Evolutionary conservation across 2,329 filamentous ascomycete species (phyloP), one percentile per base, ranked within the genome.

Genomic region (Verticillium albo-atrum): DNA sequence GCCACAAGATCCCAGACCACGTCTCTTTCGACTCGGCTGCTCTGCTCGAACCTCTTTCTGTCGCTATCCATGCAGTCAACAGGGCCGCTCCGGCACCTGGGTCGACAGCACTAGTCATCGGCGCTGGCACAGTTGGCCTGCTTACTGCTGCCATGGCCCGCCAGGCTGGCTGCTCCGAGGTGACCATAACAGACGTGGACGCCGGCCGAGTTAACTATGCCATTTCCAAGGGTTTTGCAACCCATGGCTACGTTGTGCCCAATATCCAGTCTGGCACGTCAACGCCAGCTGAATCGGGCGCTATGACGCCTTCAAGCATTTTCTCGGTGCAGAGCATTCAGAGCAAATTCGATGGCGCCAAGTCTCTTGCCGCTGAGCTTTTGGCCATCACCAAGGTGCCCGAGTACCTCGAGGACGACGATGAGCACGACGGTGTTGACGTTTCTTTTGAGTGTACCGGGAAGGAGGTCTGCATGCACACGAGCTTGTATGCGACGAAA

Each of bases 361-460:
- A 79, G 68, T 67, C 68, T 3, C 69, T 82, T 6, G 83, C 83
- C 2, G 67, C 70, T 10, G 79, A 83, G 37, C 77, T 85, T 35
- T 73, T 85, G 50, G 71, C 78, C 1, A 66, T 77, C 10, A 74
- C 77, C 1, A 72, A 65, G 52, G 63, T 59, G 6, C 50, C 63
- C 17, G 66, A 66, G 7, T 69, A 67, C 2, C 60, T 70, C n/a
- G 57, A 75, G 2, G 67, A 71, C n/a, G 68, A 71, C 27, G 77
- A 79, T 6, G 79, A 82, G 25, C 87, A 89, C 56, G 82, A 78
- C 1, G 87, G 89, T 54, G 82, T 91, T 2, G 88, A 91, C 67
- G 74, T 88, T 5, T 84, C 88, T 0, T 92, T 92, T 64, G 89
- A 92, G 72, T 92, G 89, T 69, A 92, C 89, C 0, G 89, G 89